Evolutionary conservation across 805 yeast genomes (phyloP), one percentile per base, ranked within the genome.

Genomic region (Myxozyma nipponensis): DNA sequence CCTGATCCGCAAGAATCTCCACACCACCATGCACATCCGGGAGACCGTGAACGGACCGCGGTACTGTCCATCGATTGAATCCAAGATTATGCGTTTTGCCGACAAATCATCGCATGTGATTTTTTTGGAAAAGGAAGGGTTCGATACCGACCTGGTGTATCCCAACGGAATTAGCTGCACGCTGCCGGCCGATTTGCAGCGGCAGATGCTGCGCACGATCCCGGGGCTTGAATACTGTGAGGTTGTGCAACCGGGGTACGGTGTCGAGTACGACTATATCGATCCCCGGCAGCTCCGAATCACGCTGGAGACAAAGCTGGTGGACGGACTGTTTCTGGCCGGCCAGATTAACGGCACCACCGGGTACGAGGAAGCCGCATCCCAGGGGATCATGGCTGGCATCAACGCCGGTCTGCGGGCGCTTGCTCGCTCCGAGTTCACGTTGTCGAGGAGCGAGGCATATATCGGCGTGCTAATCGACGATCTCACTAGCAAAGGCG

Each of bases 301-400:
- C 40, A 85, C 95, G 0, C 68, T 93, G 42, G 96, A 91, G 63
- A 87, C 98, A 0, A 89, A 87, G 61, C 67, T 77, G 2, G 80
- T 93, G 1, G 69, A 75, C 9, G 97, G 97, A 0, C 68, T 93
- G 34, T 93, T 70, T 65, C 71, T 93, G 40, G 99, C 98, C 0
- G 99, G 99, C 1, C 99, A 93, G 67, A 93, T 93, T 38, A 93
- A 93, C 64, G 99, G 99, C 30, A 93, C 99, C 0, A 93, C 99
- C 0, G 99, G 99, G 0, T 93, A 93, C 62, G 99, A 93, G 70
- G 99, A 93, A 66, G 99, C 99, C 0, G 96, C 96, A 2, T 85
- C 98, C 0, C 98, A 93, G 63, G 99, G 99, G 1, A 75, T 88
- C 47, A 70, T 93, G 40, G 98, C 99, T 1, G 99, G 99, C 7